Evolutionary conservation across 1,284 basidiomycete species (phyloP).

Genomic region (Microbotryomycetes sp.): DNA sequence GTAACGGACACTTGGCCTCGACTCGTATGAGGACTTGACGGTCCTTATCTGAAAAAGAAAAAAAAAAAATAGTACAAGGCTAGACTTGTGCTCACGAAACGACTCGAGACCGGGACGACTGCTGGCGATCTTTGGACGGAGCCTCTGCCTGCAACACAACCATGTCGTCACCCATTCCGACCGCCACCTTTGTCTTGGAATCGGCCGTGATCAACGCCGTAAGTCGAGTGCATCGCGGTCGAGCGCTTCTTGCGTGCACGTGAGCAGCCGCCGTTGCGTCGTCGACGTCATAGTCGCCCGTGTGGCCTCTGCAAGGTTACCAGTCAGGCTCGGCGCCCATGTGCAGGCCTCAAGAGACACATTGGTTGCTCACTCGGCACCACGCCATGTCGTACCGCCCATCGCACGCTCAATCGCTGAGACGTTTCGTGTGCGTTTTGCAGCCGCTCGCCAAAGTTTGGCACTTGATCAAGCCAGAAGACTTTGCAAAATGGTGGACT

Average conservation of each 20-base stretch:
- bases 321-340: neutral
- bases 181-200: constrained; percentile 35
- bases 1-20: too few species aligned
- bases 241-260: neutral
- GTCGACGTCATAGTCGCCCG: neutral
- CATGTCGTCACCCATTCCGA: constrained; percentile 31
- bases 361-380: neutral
- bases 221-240: neutral
- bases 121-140: too few species aligned
- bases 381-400: neutral
- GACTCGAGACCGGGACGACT: too few species aligned
- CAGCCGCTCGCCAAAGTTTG: constrained; percentile 31
- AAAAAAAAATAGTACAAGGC: too few species aligned
- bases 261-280: neutral
- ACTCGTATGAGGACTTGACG: too few species aligned
- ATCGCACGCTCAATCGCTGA: neutral
- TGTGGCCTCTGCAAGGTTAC: neutral
- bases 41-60: too few species aligned
- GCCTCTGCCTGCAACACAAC: too few species aligned
- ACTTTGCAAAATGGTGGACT: constrained; percentile 33
- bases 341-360: neutral
- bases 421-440: neutral
- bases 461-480: constrained; percentile 38
- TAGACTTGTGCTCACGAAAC: too few species aligned
- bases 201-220: constrained; percentile 34